phyloP scores from a whole-genome alignment of 345 rosid species.

The Eutrema japonicum region DNA sequence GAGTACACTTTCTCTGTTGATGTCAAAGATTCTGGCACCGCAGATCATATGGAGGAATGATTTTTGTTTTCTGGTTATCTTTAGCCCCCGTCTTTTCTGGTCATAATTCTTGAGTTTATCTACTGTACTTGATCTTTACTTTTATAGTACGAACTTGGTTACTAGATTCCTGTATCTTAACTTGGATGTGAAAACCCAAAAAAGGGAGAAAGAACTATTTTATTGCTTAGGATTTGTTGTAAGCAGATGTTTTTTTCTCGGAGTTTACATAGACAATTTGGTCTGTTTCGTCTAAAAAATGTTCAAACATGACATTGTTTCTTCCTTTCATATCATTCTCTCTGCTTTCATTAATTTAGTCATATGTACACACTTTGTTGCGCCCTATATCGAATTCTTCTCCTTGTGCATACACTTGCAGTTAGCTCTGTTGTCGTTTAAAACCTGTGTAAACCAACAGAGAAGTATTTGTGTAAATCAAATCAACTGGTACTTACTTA shows the following conservation, averaged over 20 bases:
- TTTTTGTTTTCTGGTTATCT: neutral
- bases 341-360: conserved; percentile 1
- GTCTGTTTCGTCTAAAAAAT: conserved; percentile 27
- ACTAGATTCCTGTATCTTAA: neutral
- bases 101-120: no score
- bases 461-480: neutral
- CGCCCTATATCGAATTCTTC: conserved; percentile 31
- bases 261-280: conserved; percentile 27
- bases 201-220: neutral
- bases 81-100: no score
- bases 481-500: neutral
- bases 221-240: conserved; percentile 23
- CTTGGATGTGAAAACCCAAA: neutral
- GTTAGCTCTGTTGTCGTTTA: conserved; percentile 42
- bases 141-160: no score
- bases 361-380: conserved; percentile 30
- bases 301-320: conserved; percentile 28
- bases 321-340: neutral
- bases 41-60: conserved; percentile 39
- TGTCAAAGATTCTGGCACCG: conserved; percentile 44
- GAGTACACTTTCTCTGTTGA: conserved; percentile 67
- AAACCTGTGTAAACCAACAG: conserved; percentile 30
- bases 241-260: conserved; percentile 7
- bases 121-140: no score
- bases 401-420: conserved; percentile 47